A percentile compares a stretch with the other conserved stretches of the same genome.
These are phyloP conservation scores for Vitis riparia DNA, from an alignment of 164 flowering plant genomes.

Conservation along the genomic window DNA sequence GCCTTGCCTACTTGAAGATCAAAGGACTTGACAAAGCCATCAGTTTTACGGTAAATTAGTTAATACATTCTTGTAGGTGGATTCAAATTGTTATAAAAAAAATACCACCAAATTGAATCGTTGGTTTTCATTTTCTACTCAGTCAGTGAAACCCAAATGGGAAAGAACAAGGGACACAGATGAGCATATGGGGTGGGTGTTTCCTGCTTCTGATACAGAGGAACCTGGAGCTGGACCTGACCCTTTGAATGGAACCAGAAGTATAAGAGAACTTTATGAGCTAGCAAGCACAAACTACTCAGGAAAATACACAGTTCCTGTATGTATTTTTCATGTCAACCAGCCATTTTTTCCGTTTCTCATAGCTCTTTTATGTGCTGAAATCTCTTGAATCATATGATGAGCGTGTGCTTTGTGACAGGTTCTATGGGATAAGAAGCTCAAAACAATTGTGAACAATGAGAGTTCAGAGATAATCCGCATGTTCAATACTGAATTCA, in stretches of 20 bases:
- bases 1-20: conserved; percentile 74
- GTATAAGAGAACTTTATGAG: conserved; percentile 58
- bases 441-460: conserved; percentile 81
- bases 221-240: conserved; percentile 68
- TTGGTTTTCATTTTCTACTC: not conserved
- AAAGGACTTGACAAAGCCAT: conserved; percentile 92
- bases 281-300: conserved; percentile 63
- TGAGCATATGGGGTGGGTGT: conserved; percentile 77
- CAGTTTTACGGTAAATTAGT: conserved; percentile 56
- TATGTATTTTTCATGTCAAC: conserved; percentile 19
- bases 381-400: not conserved
- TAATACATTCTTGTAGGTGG: not conserved
- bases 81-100: not conserved
- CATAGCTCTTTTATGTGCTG: not conserved
- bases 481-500: conserved; percentile 88
- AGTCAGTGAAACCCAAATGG: conserved; percentile 68
- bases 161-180: conserved; percentile 64
- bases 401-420: conserved; percentile 22
- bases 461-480: conserved; percentile 93
- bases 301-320: conserved; percentile 77
- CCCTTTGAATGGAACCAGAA: conserved; percentile 52
- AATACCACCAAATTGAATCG: not conserved
- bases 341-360: not conserved
- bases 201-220: conserved; percentile 39
- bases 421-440: conserved; percentile 97